Evolutionary conservation across 495 filamentous ascomycete genomes (phyloP), one percentile per base, ranked within the genome.

Genomic region (Aspergillus leporis): DNA sequence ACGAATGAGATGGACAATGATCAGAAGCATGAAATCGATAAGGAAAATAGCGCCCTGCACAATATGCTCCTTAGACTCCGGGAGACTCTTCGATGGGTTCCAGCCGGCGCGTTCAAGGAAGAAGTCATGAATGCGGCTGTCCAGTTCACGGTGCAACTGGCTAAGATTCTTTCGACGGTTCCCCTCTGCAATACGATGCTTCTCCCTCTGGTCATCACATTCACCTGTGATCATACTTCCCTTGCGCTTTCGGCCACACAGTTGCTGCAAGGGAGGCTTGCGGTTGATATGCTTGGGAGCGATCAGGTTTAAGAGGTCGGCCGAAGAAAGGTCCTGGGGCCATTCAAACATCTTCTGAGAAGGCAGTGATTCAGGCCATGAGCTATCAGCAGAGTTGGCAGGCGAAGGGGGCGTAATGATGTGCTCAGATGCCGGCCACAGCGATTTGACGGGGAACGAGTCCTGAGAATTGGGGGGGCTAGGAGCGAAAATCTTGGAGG

Each of bases 61-160:
- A 21, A 79, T 79, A 57, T 79, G 77, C 53, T 79, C 77, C 66
- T 79, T 79, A 28, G 77, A 79, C 36, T 78, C 71, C 1, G 73
- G 70, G 18, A 78, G 66, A 58, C 71, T 78, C 67, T 79, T 79
- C 16, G 71, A 69, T 13, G 70, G 74, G 51, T 79, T 77, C 77
- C 77, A 79, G 25, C 77, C 77, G 23, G 75, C 77, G 12, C 68
- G 68, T 60, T 78, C 73, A 13, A 79, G 68, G 64, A 78, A 79
- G 60, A 70, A 76, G 55, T 78, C 72, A 49, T 76, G 73, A 40
- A 79, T 68, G 7, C 74, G 68, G 56, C 69, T 69, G 55, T 74
- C 73, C 25, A 79, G 59, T 61, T 81, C 72, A 46, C 77, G 68
- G 57, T 77, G 66, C 45, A 76, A 61, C 65, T 77, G 64, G 66